Conservation (phyloP, 225 moss, liverwort and hornwort genomes). For the Takakia lepidozioides region DNA sequence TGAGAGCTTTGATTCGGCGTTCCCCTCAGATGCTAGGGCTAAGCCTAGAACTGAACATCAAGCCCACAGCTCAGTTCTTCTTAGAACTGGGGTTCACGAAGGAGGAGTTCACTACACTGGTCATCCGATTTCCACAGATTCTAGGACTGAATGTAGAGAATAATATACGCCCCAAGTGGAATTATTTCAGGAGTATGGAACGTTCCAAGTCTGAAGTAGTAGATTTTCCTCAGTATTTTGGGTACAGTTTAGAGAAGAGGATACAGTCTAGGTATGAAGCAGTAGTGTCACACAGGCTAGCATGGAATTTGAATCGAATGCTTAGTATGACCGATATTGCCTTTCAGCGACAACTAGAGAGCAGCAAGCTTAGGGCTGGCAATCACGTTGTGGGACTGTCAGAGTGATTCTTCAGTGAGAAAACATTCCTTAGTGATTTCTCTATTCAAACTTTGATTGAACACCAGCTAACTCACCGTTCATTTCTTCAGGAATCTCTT, state of each 20-base stretch:
- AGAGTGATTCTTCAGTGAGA: no score
- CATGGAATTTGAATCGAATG: constrained; percentile 59
- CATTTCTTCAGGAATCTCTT: no score
- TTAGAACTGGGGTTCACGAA: constrained; percentile 30
- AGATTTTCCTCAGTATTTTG: constrained; percentile 68
- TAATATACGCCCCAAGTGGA: constrained; percentile 50
- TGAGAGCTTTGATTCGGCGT: constrained; percentile 35
- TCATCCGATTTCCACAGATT: constrained; percentile 57
- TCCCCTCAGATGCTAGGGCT: constrained; percentile 62
- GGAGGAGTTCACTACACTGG: constrained; percentile 34
- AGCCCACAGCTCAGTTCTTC: constrained; percentile 53
- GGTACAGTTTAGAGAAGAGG: constrained; percentile 57
- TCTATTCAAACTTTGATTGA: no score
- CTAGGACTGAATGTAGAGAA: constrained; percentile 46
- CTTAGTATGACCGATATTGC: constrained; percentile 33
- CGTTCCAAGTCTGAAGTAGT: constrained; percentile 34
- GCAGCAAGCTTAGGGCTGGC: no score
- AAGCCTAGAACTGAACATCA: constrained; percentile 73
- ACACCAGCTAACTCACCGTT: no score
- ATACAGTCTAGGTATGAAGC: constrained; percentile 39
- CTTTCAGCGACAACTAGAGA: constrained; percentile 34
- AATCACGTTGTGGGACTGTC: no score
- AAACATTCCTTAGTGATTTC: no score
- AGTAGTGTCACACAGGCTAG: constrained; percentile 18
- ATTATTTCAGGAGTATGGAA: constrained; percentile 32